These are phyloP conservation scores for Chaetoceros tenuissimus DNA, from an alignment of 108 stramenopile genomes.

Conservation along the genomic window DNA sequence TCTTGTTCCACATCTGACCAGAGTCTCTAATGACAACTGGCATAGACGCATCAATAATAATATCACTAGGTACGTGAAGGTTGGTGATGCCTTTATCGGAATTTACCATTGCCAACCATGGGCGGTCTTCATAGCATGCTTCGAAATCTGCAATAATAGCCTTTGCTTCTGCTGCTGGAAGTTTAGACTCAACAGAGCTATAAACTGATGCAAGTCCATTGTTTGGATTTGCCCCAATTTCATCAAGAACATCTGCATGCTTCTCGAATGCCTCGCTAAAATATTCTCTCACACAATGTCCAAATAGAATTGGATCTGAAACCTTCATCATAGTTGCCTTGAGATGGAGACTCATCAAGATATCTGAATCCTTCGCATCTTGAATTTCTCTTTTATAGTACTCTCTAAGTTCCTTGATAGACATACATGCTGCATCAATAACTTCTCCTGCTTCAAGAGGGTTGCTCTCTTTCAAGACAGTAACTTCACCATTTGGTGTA, in stretches of 20 bases:
- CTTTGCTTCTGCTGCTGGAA: constrained; percentile 37
- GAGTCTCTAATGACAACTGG: constrained; percentile 85
- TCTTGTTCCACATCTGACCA: constrained; percentile 95
- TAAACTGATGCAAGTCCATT: constrained; percentile 72
- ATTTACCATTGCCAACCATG: constrained; percentile 93
- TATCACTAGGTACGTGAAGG: constrained; percentile 70
- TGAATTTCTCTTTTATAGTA: constrained; percentile 76
- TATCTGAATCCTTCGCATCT: constrained; percentile 80
- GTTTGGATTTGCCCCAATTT: constrained; percentile 88
- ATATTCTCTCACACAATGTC: constrained; percentile 80
- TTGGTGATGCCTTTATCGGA: constrained; percentile 90
- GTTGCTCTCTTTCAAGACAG: constrained; percentile 60
- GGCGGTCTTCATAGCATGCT: constrained; percentile 70
- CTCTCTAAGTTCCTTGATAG: constrained; percentile 40
- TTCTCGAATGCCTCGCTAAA: constrained; percentile 86
- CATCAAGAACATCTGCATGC: constrained; percentile 62
- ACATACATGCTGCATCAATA: constrained; percentile 77
- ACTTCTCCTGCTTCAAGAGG: constrained; percentile 72
- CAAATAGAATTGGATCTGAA: constrained; percentile 90
- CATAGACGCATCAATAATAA: constrained; percentile 93
- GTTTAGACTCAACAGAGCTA: constrained; percentile 50
- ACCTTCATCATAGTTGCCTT: constrained; percentile 98
- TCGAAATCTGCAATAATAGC: constrained; percentile 74
- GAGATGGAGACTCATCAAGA: constrained; percentile 73
- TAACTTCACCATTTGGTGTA: constrained; percentile 39